Evolutionary conservation across 2,329 filamentous ascomycete species (phyloP).

Genomic region (Eutypa lata): DNA sequence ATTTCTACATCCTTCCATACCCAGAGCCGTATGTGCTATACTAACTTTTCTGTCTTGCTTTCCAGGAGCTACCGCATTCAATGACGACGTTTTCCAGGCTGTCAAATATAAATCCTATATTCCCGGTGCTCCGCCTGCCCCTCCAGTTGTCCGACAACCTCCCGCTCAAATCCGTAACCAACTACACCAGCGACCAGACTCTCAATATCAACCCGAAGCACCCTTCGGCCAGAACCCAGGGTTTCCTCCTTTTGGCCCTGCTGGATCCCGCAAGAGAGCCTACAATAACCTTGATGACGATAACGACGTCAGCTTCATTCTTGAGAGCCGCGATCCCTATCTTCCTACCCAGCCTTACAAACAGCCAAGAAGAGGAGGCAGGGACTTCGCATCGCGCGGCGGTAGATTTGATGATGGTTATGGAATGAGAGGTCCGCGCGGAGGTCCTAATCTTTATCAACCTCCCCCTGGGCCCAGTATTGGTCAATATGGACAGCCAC

Average conservation of each 20-base stretch:
- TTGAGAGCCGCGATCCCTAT: conserved; percentile 18
- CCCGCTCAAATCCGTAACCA: conserved; percentile 10
- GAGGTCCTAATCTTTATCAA: conserved; percentile 8
- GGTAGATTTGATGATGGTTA: conserved; percentile 32
- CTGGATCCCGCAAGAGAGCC: conserved; percentile 48
- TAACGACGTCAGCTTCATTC: conserved; percentile 32
- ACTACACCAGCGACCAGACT: conserved; percentile 13
- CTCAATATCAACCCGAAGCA: conserved; percentile 7
- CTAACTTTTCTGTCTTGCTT: conserved; percentile 1
- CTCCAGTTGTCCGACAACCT: conserved; percentile 20
- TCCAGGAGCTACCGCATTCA: conserved; percentile 58
- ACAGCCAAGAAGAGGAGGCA: conserved; percentile 54
- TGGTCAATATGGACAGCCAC: conserved; percentile 16
- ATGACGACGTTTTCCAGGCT: conserved; percentile 67
- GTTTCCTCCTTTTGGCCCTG: conserved; percentile 11
- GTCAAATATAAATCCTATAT: conserved; percentile 61
- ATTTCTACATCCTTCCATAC: not conserved
- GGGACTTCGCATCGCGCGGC: conserved; percentile 28
- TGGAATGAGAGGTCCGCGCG: conserved; percentile 25
- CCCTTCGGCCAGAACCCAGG: conserved; percentile 10
- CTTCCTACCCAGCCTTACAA: conserved; percentile 50
- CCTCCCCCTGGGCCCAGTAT: conserved; percentile 4
- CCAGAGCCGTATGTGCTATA: not conserved
- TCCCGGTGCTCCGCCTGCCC: conserved; percentile 49
- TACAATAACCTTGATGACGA: conserved; percentile 51